A percentile compares a stretch with the other conserved stretches of the same genome.
phyloP scores from a whole-genome alignment of 176 grass and related monocot species.

The Musa itinerans region DNA sequence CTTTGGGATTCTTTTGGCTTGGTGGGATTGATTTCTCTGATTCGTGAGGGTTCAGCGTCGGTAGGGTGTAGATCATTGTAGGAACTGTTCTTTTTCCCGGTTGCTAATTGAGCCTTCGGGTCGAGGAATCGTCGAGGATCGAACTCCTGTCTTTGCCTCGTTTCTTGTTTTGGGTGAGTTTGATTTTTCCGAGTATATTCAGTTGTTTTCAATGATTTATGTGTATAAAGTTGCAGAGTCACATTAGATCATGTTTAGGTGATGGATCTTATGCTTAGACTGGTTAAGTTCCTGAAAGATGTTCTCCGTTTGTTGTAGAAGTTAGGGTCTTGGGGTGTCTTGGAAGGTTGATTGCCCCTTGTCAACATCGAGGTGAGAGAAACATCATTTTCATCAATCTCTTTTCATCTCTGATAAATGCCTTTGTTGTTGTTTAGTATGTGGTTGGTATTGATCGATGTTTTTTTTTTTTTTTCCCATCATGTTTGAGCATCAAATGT shows the following conservation, averaged over 20 bases:
- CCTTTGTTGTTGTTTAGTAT: not conserved
- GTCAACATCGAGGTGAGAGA: not conserved
- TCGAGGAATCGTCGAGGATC: not conserved
- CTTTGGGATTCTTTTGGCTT: not conserved
- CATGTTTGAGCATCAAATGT: not conserved
- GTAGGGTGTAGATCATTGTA: too few relatives aligned
- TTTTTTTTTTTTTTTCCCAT: not conserved
- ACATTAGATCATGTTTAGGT: not conserved
- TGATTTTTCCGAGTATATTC: not conserved
- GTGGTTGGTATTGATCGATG: not conserved
- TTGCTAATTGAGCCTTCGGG: not conserved
- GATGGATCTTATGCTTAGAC: not conserved
- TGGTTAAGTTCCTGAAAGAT: not conserved
- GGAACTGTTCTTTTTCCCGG: not conserved
- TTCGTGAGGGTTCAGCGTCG: too few relatives aligned
- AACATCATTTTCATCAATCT: not conserved
- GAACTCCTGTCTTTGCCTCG: too few relatives aligned
- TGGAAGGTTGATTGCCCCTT: not conserved
- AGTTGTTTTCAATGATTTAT: not conserved
- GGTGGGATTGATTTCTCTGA: too few relatives aligned
- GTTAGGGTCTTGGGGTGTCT: not conserved
- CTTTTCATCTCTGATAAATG: not conserved
- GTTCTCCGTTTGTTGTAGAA: not conserved
- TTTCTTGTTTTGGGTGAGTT: not conserved
- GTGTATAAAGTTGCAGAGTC: not conserved